These are phyloP conservation scores for Breviolum minutum DNA, from an alignment of 73 alveolate genomes.

Conservation along the genomic window DNA sequence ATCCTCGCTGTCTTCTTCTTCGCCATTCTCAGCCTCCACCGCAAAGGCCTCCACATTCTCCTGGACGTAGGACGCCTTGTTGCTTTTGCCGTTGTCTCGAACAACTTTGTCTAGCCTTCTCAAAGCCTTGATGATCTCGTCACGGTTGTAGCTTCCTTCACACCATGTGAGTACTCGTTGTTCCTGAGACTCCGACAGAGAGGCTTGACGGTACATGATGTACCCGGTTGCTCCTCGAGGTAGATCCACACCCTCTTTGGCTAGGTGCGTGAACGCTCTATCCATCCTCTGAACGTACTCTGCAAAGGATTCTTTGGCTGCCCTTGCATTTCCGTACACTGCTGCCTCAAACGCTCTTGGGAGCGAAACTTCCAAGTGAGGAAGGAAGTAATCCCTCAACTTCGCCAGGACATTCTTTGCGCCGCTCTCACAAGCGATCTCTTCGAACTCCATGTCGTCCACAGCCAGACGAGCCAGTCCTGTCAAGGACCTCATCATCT, in stretches of 20 bases:
- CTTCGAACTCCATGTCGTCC: neutral
- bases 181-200: neutral
- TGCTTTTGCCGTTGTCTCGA: neutral
- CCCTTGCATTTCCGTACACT: neutral
- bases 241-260: neutral
- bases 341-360: slow-evolving; percentile 7
- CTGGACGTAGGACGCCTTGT: neutral
- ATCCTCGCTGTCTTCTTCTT: neutral
- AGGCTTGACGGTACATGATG: slow-evolving; percentile 16
- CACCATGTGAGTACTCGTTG: neutral
- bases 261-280: neutral
- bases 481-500: neutral
- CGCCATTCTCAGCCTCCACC: neutral
- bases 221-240: neutral
- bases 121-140: neutral
- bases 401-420: neutral
- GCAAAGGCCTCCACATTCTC: neutral
- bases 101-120: neutral
- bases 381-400: neutral
- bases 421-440: neutral
- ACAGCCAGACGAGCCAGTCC: neutral
- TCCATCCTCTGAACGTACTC: neutral
- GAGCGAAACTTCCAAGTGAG: neutral
- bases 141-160: neutral
- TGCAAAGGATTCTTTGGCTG: neutral